Percentiles rank a stretch among this genome's conserved stretches.
phyloP scores from a whole-genome alignment of 108 stramenopile species.

The Halocafeteria seosinensis region DNA sequence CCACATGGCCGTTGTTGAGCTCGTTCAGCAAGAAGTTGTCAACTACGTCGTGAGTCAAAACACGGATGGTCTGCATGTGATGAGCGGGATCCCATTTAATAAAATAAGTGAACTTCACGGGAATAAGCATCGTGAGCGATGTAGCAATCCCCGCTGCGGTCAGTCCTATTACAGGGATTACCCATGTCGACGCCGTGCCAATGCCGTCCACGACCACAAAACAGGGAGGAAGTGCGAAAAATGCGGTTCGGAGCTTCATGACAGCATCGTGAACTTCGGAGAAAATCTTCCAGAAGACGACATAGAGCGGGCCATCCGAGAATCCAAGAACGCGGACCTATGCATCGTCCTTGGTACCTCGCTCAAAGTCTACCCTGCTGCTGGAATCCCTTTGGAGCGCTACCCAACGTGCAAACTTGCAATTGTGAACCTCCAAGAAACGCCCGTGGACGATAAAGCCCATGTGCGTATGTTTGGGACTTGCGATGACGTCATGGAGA shows the following conservation, averaged over 20 bases:
- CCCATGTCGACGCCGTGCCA: background rate
- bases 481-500: background rate
- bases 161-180: too few relatives aligned
- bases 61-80: constrained; percentile 4
- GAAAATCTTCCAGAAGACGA: background rate
- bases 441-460: constrained; percentile 1
- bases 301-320: background rate
- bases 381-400: background rate
- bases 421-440: constrained; percentile 11
- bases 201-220: background rate
- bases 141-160: too few relatives aligned
- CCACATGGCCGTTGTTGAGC: background rate
- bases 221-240: background rate
- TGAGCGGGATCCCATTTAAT: background rate
- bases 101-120: constrained; percentile 5
- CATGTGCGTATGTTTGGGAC: background rate
- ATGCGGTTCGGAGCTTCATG: background rate
- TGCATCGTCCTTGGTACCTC: constrained; percentile 11
- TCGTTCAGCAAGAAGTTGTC: background rate
- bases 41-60: constrained; percentile 4
- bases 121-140: background rate
- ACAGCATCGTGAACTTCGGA: constrained; percentile 1
- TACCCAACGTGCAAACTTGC: background rate
- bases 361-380: constrained; percentile 8
- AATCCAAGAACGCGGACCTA: constrained; percentile 2